A percentile compares a stretch with the other conserved stretches of the same genome.
Evolutionary conservation across 2,329 filamentous ascomycete genomes (phyloP).

Genomic region (Xylariaceae sp.): DNA sequence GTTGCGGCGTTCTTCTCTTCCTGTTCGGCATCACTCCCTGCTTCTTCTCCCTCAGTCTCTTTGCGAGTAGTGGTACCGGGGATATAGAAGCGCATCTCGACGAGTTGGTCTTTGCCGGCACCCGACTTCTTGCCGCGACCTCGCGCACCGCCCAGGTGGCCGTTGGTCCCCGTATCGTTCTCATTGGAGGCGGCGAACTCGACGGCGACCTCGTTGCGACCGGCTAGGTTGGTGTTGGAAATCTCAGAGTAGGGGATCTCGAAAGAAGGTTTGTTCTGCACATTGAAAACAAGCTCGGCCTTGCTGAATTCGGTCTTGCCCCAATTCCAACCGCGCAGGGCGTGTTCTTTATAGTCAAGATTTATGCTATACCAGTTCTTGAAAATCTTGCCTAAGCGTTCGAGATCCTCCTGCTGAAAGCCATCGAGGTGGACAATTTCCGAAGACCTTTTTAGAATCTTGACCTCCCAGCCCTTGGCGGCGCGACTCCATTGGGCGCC

Average conservation of each 20-base stretch:
- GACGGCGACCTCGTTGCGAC: conserved; percentile 95
- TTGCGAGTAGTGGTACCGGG: conserved; percentile 85
- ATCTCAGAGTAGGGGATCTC: conserved; percentile 97
- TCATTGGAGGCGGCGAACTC: conserved; percentile 81
- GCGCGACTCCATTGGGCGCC: conserved; percentile 94
- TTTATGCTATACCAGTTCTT: conserved; percentile 98
- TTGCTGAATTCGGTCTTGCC: conserved; percentile 97
- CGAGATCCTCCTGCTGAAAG: conserved; percentile 91
- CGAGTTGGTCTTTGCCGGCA: conserved; percentile 86
- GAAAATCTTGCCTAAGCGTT: conserved; percentile 88
- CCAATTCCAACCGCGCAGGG: conserved; percentile 98
- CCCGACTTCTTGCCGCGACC: conserved; percentile 86
- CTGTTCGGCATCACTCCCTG: conserved; percentile 66
- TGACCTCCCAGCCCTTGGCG: conserved; percentile 89
- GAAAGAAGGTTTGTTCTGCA: conserved; percentile 94
- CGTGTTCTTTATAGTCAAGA: conserved; percentile 91
- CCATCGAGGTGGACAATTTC: conserved; percentile 93
- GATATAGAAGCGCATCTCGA: conserved; percentile 99
- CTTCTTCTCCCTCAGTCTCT: conserved; percentile 73
- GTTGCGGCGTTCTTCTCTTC: conserved; percentile 95
- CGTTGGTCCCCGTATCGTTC: conserved; percentile 73
- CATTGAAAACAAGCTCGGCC: conserved; percentile 92
- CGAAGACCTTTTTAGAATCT: conserved; percentile 81
- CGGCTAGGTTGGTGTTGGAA: conserved; percentile 94
- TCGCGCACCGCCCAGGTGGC: conserved; percentile 71